A percentile compares a stretch with the other conserved stretches of the same genome.
These are phyloP conservation scores for Pseudogymnoascus sp. DNA, from an alignment of 2,329 filamentous ascomycete genomes.

Conservation along the genomic window DNA sequence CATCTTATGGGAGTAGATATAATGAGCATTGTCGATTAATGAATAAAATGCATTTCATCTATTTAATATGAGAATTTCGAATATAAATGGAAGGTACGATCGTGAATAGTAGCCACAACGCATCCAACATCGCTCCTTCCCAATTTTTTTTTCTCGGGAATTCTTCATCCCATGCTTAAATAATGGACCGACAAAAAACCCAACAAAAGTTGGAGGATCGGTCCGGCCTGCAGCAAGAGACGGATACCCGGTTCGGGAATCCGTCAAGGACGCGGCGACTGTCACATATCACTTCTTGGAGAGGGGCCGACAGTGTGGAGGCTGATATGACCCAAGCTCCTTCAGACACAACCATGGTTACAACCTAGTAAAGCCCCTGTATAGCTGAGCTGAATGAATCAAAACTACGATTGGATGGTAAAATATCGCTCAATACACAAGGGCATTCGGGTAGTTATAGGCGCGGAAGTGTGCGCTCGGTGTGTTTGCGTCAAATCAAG, in stretches of 20 bases:
- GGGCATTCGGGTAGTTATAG: neutral
- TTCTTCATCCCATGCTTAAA: neutral
- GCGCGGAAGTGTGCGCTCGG: neutral
- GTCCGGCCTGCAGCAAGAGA: neutral
- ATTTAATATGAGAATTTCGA: neutral
- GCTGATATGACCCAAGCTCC: neutral
- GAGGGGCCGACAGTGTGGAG: neutral
- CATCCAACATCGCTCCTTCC: neutral
- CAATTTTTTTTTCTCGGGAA: too few relatives aligned
- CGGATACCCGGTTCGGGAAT: neutral
- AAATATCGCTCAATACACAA: neutral
- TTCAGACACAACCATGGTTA: neutral
- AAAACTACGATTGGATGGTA: slow-evolving; percentile 2
- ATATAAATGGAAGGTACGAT: neutral
- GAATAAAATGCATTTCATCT: neutral
- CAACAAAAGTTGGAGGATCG: neutral
- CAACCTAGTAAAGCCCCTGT: neutral
- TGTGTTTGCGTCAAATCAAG: neutral
- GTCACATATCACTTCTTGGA: neutral
- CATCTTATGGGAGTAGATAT: neutral
- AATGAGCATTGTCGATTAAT: neutral
- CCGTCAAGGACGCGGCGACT: neutral
- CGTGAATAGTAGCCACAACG: neutral
- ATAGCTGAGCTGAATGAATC: neutral
- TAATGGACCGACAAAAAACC: neutral